A percentile compares a stretch with the other conserved stretches of the same genome.
These are phyloP conservation scores for Cercospora sesami DNA, from an alignment of 2,329 filamentous ascomycete species.

Conservation along the genomic window DNA sequence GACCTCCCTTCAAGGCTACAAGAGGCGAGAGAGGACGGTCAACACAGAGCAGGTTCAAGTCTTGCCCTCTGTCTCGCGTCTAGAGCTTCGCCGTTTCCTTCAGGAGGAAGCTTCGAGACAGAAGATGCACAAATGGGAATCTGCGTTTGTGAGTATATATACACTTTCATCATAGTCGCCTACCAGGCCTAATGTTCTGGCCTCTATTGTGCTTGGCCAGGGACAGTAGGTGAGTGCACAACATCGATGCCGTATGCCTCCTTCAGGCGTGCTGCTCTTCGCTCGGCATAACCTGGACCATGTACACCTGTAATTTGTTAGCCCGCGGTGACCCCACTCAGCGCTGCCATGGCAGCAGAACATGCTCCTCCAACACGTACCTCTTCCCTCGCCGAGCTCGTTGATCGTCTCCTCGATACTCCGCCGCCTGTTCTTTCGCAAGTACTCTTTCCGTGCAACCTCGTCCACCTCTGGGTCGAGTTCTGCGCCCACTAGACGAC, in stretches of 20 bases:
- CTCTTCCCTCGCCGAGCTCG: conserved; percentile 82
- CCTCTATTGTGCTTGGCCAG: conserved; percentile 11
- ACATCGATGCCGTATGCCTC: conserved; percentile 87
- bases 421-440: conserved; percentile 72
- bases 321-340: conserved; percentile 15
- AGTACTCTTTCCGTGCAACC: conserved; percentile 71
- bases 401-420: conserved; percentile 77
- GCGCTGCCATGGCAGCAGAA: not conserved
- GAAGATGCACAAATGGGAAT: conserved; percentile 10
- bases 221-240: conserved; percentile 26
- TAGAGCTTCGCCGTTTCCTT: not conserved
- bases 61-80: not conserved
- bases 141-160: conserved; percentile 22
- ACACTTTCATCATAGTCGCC: conserved; percentile 9
- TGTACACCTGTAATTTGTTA: conserved; percentile 63
- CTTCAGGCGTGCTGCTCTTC: conserved; percentile 76
- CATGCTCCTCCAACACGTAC: conserved; percentile 50
- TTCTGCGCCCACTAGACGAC: conserved; percentile 56
- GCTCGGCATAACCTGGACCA: conserved; percentile 79
- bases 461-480: conserved; percentile 64
- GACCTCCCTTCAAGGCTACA: not conserved
- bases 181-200: not conserved
- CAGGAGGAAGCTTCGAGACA: not conserved
- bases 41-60: not conserved
- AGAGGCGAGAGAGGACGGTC: not conserved